Base-by-base conservation (phyloP, 768 basidiomycete species). In the Clathrus columnatus region DNA sequence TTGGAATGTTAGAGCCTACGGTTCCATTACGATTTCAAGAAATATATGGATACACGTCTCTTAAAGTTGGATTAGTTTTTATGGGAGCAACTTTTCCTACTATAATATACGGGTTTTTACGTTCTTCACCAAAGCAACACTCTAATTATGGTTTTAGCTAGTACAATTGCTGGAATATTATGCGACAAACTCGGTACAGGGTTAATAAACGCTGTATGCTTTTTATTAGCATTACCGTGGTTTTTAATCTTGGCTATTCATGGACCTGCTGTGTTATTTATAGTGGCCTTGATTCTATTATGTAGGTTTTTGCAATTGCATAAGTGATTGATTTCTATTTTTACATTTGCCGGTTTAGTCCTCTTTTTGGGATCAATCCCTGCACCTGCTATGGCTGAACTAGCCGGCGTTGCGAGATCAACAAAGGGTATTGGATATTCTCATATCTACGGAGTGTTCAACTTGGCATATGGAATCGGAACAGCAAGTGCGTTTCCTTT, bases 381-480 rank as follows among this genome's bases (percentile, higher is more conserved):
- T 24, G 73, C 85, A 2, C 84, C 85, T 0, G 56, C 87, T 16
- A 84, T 77, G 5, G 74, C 82, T 11, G 87, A 90, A 61, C 70
- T 89, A 7, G 85, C 86, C 10, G 68, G 75, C 7, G 79, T 85
- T 0, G 73, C 83, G 24, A 69, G 77, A 51, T n/a, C n/a, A n/a
- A 75, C 83, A 20, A 75, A 77, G 30, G 85, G 85, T 2, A 73
- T 89, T 36, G 87, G 86, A 27, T 90, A 84, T 66, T 86, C 78
- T 0, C 85, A 88, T 61, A 75, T 85, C 2, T 89, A 86, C 61
- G 86, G 81, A 3, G 82, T 80, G 0, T 87, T 86, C 64, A 90
- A 87, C 68, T 63, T 88, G 10, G 80, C 79, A 2, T 87, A 81
- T 58, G 85, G 83, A 1, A 64, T 84, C 55, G 86, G 84, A 28